A percentile compares a stretch with the other conserved stretches of the same genome.
Evolutionary conservation across 169 alveolate species (phyloP).

Genomic region (Plasmodium knowlesi): DNA sequence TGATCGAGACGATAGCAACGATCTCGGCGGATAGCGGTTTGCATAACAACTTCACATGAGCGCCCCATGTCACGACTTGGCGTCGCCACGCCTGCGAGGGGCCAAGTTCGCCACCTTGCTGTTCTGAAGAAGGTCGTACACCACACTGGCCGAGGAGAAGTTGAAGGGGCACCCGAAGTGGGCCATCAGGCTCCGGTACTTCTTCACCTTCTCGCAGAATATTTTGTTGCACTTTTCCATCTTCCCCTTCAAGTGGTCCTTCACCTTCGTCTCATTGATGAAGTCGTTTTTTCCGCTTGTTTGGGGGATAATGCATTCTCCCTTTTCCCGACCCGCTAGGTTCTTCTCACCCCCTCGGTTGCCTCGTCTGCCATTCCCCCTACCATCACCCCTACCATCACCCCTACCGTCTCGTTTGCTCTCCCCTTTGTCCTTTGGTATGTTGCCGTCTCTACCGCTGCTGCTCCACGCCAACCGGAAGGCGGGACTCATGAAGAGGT

Average conservation of each 20-base stretch:
- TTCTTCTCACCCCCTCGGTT: background rate
- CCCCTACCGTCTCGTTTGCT: background rate
- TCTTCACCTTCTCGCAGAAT: constrained; percentile 26
- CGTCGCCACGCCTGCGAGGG: background rate
- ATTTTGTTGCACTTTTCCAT: constrained; percentile 43
- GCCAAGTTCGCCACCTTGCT: constrained; percentile 15
- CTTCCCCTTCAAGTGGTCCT: constrained; percentile 38
- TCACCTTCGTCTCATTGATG: constrained; percentile 14
- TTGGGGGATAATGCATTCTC: background rate
- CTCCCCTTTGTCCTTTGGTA: background rate
- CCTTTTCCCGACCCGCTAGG: background rate
- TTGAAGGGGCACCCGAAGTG: constrained; percentile 50
- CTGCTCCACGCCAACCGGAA: background rate
- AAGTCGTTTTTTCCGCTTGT: constrained; percentile 5
- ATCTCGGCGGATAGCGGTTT: background rate
- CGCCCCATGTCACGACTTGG: background rate
- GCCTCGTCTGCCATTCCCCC: background rate
- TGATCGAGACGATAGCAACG: too few species aligned
- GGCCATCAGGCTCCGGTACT: constrained; percentile 30
- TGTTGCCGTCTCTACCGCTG: background rate
- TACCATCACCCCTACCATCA: background rate
- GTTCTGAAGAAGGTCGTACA: constrained; percentile 30
- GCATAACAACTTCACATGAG: background rate
- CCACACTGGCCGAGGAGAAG: constrained; percentile 38
- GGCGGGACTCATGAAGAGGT: constrained; percentile 18